Evolutionary conservation across 805 yeast species (phyloP), one percentile per base, ranked within the genome.

Genomic region (Maudiozyma barnettii): DNA sequence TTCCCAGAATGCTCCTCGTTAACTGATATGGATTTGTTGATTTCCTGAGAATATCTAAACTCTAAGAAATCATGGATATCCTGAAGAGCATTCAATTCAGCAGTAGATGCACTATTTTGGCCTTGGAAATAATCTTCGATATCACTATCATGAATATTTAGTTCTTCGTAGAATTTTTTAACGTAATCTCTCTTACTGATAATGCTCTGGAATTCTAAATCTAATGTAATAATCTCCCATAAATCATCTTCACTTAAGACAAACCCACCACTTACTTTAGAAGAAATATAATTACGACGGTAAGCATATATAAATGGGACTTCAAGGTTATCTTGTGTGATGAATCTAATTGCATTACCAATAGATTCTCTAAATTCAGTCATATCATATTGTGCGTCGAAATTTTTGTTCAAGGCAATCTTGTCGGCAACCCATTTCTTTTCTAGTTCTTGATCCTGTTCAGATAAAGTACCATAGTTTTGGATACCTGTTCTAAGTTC

Each of bases 301-400:
- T 89, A 95, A 22, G 89, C 84, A 85, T 95, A 89, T 51, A 93
- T 89, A 58, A 89, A 86, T 10, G 99, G 98, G 5, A 91, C 96
- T 63, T 93, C 99, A 53, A 84, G 74, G 49, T 81, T 75, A 43
- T 90, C 95, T 56, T 78, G 79, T 13, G 89, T 74, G 29, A 93
- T 70, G 54, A 80, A 89, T 59, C 73, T 85, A 58, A 77, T 82
- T 41, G 75, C 86, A 65, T 76, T 80, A 12, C 79, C 77, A 6
- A 93, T 85, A 1, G 96, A 82, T 36, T 72, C 75, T 47, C 72
- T 72, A 65, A 88, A 84, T 18, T 83, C 83, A 14, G 66, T 67
- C 22, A 69, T 57, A 54, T 70, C 70, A 39, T 61, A 63, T n/a
- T 52, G 47, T 8, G 64, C 56, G 14, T 59, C 63, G 35, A 72